A percentile compares a stretch with the other conserved stretches of the same genome.
These are phyloP conservation scores for Prinsepia uniflora DNA, from an alignment of 306 rosid species.

Conservation along the genomic window DNA sequence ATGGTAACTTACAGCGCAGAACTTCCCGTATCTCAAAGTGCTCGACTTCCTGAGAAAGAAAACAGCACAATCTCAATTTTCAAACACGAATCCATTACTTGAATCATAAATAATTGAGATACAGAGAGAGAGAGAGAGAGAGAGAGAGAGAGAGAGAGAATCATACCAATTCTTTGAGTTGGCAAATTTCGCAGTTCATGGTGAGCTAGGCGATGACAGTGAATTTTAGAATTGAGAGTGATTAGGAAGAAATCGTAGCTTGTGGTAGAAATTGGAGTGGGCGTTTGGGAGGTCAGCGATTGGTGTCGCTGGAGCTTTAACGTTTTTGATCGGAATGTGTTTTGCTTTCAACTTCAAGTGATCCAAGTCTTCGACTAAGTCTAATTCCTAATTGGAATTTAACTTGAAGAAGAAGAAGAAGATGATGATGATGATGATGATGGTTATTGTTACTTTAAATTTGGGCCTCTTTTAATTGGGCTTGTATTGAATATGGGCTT, in stretches of 20 bases:
- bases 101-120: neutral
- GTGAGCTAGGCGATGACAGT: conserved; percentile 14
- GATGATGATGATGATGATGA: neutral
- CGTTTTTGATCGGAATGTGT: neutral
- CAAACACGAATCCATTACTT: neutral
- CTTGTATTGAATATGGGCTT: neutral
- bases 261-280: neutral
- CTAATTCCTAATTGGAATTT: neutral
- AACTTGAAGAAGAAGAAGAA: too few species aligned
- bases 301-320: neutral
- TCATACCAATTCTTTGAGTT: conserved; percentile 80
- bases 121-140: neutral
- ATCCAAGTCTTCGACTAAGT: neutral
- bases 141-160: too few species aligned
- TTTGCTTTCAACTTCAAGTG: neutral
- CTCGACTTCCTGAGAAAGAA: conserved; percentile 62
- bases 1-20: conserved; percentile 62
- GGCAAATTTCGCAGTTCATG: conserved; percentile 96
- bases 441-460: neutral
- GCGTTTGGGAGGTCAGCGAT: neutral
- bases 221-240: conserved; percentile 4
- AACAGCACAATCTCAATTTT: conserved; percentile 3
- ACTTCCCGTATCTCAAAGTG: conserved; percentile 91
- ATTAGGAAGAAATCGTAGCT: conserved; percentile 31
- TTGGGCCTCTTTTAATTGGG: neutral